phyloP scores from a whole-genome alignment of 2,329 filamentous ascomycete species.

The Alternaria solani region DNA sequence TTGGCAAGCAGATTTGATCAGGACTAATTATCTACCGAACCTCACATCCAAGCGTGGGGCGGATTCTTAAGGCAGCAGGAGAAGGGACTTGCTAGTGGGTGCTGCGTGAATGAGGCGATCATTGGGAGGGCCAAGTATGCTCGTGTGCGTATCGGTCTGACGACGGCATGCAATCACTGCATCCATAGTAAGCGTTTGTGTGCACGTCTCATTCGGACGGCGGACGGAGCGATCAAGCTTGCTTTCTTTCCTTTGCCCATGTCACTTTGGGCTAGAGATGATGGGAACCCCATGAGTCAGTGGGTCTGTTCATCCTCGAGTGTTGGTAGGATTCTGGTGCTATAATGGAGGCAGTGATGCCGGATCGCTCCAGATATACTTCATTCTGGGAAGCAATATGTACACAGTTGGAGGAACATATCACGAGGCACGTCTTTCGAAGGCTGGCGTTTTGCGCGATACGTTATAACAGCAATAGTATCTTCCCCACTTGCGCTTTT shows the following conservation, averaged over 20 bases:
- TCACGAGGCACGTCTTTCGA: too few species aligned
- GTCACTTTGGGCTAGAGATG: rapidly evolving
- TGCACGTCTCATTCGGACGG: not conserved
- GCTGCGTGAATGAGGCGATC: not conserved
- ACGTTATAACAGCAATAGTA: too few species aligned
- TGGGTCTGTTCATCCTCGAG: not conserved
- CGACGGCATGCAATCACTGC: not conserved
- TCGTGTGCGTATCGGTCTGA: not conserved
- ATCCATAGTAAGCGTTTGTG: not conserved
- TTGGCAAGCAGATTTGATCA: too few species aligned
- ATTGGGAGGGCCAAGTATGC: not conserved
- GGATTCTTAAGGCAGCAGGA: not conserved
- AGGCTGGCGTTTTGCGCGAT: too few species aligned
- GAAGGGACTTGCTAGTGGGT: not conserved
- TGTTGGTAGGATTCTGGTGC: not conserved
- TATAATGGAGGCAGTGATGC: too few species aligned
- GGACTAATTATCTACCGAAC: not conserved
- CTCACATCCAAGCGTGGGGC: not conserved
- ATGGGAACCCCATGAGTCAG: not conserved
- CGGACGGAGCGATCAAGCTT: not conserved
- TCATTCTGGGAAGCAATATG: too few species aligned
- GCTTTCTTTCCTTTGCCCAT: not conserved
- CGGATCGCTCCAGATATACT: too few species aligned
- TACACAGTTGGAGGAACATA: too few species aligned
- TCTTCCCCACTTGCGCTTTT: too few species aligned